phyloP scores from a whole-genome alignment of 208 protist genomes.

The Acanthamoeba culbertsoni region DNA sequence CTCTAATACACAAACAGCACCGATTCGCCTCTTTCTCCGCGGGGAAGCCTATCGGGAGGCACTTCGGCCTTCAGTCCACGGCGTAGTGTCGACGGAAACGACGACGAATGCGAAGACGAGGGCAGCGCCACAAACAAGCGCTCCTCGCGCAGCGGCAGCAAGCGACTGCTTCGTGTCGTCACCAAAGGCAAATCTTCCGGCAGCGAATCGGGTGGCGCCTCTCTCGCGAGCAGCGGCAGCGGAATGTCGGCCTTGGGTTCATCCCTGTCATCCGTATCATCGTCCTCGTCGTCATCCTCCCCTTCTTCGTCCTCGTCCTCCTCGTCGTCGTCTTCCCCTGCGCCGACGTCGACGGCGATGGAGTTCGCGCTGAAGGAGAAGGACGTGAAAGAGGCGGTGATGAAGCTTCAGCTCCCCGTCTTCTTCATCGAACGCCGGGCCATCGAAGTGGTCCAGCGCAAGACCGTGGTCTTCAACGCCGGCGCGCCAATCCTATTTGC shows the following conservation, averaged over 20 bases:
- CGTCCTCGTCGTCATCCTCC: background rate
- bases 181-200: background rate
- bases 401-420: background rate
- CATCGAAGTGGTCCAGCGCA: background rate
- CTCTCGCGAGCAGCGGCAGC: background rate
- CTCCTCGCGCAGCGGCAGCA: background rate
- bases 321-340: background rate
- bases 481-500: background rate
- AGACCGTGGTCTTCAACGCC: constrained; percentile 1
- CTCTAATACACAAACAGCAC: too few species aligned
- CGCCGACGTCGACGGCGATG: background rate
- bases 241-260: background rate
- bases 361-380: background rate
- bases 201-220: background rate
- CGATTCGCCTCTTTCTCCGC: background rate
- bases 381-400: background rate
- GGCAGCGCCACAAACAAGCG: background rate
- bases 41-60: background rate
- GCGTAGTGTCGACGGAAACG: background rate
- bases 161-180: background rate
- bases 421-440: background rate
- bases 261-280: background rate
- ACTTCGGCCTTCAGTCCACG: background rate
- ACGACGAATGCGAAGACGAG: background rate
- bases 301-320: background rate